Base-by-base conservation (phyloP, 495 filamentous ascomycete species). In the Aspergillus cristatus region DNA sequence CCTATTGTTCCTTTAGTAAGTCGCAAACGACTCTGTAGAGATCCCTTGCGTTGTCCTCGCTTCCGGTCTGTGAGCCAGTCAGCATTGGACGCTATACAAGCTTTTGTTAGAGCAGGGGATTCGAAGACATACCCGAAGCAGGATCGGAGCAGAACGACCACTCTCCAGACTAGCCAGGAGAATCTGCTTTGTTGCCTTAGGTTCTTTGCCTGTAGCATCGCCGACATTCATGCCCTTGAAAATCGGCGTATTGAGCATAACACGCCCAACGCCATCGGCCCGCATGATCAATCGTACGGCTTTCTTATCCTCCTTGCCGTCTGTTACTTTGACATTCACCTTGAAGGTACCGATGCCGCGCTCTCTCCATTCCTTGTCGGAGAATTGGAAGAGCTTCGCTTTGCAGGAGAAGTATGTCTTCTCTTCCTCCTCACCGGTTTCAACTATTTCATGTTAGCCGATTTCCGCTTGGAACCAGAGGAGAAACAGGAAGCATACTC, bases 171-270 rank as follows among this genome's bases (percentile, higher is more conserved):
- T 76, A 14, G 76, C 67, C 43, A 82, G 72, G 29, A 74, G 59
- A 34, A 81, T 69, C 35, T 74, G 70, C 45, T 76, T 82, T 14
- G 50, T 54, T 24, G 59, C 57, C 20, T 54, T 61, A 6, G 71
- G 72, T 39, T 65, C 51, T 3, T 67, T 63, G 38, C 74, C 74
- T 17, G 54, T 47, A 10, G 54, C 42, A 37, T 84, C 77, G 20
- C 82, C 76, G 48, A 84, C 78, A 25, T 72, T 72, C 74, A 89
- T 82, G 4, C 75, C 72, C 47, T 81, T 78, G 32, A 82, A 74
- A 38, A 95, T 65, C 1, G 76, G 72, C 3, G 80, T 81, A 58
- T 95, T 95, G 28, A 95, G 69, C 51, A 91, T 77, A n/a, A 94
- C 79, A n/a, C 85, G 75, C 37, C 82, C 71, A 4, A 81, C 84